phyloP scores from a whole-genome alignment of 371 early-diverging fungal species.

The Blakeslea trispora region DNA sequence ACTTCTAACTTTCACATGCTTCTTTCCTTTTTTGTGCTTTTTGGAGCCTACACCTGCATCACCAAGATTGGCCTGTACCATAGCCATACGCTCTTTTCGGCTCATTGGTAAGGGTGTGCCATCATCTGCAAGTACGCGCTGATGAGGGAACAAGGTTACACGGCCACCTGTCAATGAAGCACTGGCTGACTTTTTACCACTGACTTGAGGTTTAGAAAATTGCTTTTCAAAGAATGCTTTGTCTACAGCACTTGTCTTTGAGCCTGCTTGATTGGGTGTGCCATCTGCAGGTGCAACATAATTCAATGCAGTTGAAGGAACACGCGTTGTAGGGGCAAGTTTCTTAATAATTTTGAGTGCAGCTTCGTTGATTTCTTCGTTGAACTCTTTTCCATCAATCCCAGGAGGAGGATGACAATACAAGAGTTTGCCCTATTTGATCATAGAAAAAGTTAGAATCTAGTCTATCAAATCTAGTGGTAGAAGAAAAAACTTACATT shows the following conservation, averaged over 20 bases:
- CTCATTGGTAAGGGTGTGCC: constrained; percentile 46
- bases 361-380: constrained; percentile 70
- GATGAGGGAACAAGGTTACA: constrained; percentile 66
- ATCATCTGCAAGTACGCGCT: constrained; percentile 51
- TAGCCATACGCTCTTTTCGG: constrained; percentile 48
- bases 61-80: constrained; percentile 44
- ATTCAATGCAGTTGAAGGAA: constrained; percentile 56
- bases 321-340: constrained; percentile 52
- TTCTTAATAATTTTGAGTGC: constrained; percentile 59
- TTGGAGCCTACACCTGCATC: constrained; percentile 41
- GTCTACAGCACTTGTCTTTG: constrained; percentile 65
- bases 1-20: constrained; percentile 71
- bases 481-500: constrained; percentile 48
- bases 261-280: constrained; percentile 36
- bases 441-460: neutral
- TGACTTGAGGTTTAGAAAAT: constrained; percentile 49
- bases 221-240: constrained; percentile 64
- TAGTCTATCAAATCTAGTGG: neutral
- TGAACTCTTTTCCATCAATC: constrained; percentile 65
- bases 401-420: constrained; percentile 86
- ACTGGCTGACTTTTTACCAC: constrained; percentile 47
- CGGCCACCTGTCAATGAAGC: constrained; percentile 51
- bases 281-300: constrained; percentile 56
- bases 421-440: constrained; percentile 76
- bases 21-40: constrained; percentile 86